Conservation (phyloP, 345 rosid genomes). For the Eucalyptus dawsonii region DNA sequence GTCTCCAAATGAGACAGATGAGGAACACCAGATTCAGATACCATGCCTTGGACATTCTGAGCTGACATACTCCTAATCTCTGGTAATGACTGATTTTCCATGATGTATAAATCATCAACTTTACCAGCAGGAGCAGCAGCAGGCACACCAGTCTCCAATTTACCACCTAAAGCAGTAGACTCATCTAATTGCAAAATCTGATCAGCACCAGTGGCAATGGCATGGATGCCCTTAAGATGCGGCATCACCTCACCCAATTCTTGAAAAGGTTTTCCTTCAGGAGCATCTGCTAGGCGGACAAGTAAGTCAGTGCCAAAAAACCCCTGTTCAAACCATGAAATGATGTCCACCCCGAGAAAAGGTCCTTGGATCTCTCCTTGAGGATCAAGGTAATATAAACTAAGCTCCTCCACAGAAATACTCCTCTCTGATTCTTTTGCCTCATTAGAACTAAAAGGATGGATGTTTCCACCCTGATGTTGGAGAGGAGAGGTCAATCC, state of each 20-base stretch:
- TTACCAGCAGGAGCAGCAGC: conserved; percentile 11
- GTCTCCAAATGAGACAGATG: conserved; percentile 19
- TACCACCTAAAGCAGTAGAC: conserved; percentile 20
- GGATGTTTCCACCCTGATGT: background rate
- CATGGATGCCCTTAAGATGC: conserved; percentile 24
- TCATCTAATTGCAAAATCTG: conserved; percentile 17
- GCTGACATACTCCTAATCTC: conserved; percentile 13
- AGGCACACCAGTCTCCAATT: conserved; percentile 17
- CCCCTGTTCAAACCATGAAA: conserved; percentile 87
- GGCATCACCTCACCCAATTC: conserved; percentile 62
- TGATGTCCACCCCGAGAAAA: conserved; percentile 62
- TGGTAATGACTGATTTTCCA: background rate
- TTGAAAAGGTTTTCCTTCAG: conserved; percentile 60
- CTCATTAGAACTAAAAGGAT: background rate
- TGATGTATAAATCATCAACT: conserved; percentile 15
- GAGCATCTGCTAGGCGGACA: conserved; percentile 64
- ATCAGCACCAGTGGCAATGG: conserved; percentile 1
- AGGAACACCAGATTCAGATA: conserved; percentile 26
- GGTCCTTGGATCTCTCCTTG: conserved; percentile 84
- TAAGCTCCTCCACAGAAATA: conserved; percentile 42
- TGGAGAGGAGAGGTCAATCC: conserved; percentile 18
- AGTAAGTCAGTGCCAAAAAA: conserved; percentile 81
- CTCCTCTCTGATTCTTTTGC: conserved; percentile 5
- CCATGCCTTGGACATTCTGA: conserved; percentile 19
- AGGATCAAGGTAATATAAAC: conserved; percentile 78